Conservation (phyloP, 1,284 basidiomycete genomes). For the Austropuccinia psidii region DNA sequence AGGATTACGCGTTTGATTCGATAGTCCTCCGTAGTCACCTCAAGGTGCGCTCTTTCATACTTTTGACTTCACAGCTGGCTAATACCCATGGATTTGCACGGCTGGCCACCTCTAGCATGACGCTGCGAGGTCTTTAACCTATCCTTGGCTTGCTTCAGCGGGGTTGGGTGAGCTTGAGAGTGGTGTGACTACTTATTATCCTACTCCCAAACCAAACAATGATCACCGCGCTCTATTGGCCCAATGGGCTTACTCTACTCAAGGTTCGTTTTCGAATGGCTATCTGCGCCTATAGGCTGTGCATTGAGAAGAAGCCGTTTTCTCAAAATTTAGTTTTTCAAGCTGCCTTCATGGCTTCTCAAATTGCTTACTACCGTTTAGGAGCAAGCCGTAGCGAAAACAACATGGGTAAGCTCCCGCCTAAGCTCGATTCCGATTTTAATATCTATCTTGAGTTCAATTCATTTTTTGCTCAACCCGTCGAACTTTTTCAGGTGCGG, state of each 20-base stretch:
- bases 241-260: slow-evolving; percentile 39
- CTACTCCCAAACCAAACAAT: slow-evolving; percentile 26
- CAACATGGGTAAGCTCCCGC: slow-evolving; percentile 57
- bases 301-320: slow-evolving; percentile 52
- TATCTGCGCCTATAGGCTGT: slow-evolving; percentile 30
- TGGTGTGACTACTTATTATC: slow-evolving; percentile 38
- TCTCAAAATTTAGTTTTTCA: slow-evolving; percentile 59
- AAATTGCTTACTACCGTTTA: slow-evolving; percentile 58
- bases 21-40: slow-evolving; percentile 57
- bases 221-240: slow-evolving; percentile 24
- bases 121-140: slow-evolving; percentile 41
- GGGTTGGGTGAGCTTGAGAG: slow-evolving; percentile 40
- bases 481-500: slow-evolving; percentile 39
- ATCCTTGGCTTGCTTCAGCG: slow-evolving; percentile 40
- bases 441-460: slow-evolving; percentile 39
- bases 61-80: background rate
- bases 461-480: background rate
- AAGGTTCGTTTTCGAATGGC: slow-evolving; percentile 39
- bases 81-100: background rate
- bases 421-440: slow-evolving; percentile 56
- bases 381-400: slow-evolving; percentile 57
- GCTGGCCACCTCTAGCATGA: slow-evolving; percentile 37
- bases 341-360: slow-evolving; percentile 55
- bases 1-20: slow-evolving; percentile 58
- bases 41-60: slow-evolving; percentile 49